Base-by-base conservation (phyloP, 1,284 basidiomycete species). In the Apiotrichum brassicae region DNA sequence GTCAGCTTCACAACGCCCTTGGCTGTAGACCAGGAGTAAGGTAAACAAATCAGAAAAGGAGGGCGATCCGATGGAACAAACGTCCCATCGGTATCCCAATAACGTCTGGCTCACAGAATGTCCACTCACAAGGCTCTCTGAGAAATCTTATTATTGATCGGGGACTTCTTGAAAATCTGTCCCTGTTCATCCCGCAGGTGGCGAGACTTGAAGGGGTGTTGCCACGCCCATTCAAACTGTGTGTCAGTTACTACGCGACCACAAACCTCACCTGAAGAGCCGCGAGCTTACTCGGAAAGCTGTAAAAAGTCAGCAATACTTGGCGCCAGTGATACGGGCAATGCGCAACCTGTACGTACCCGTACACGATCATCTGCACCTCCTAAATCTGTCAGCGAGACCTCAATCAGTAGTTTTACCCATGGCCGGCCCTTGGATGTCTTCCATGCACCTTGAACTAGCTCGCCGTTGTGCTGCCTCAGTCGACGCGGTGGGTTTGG, bases 191-290 rank as follows among this genome's bases (percentile, higher is more conserved):
- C 41, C 41, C 67, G 68, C 19, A 78, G 61, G 56, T 76, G 76
- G 3, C 78, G 63, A 0, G 76, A 76, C 0, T 75, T 53, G 47
- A 77, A 68, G 8, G 79, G 79, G 51, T 90, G 83, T 64, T 91
- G 87, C 89, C 89, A 93, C 16, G 88, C 88, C 87, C 88, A 92
- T 73, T 93, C 89, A 63, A 91, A 92, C 72, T 90, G 81, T 3
- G 3, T 5, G 24, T 35, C 32, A 40, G 30, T 22, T 12, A 2
- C 8, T 38, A 24, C 9, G n/a, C 28, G 14, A 30, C 14, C 8
- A 30, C 9, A 25, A 8, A n/a, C 51, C 65, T 43, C 39, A 72
- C 71, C 43, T 73, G 71, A 3, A 92, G 76, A 1, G 90, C 89
- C 0, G 86, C 81, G 20, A 91, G 76, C 66, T 84, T 85, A 50